phyloP scores from a whole-genome alignment of 176 grass and related monocot genomes.

The Triticum urartu region DNA sequence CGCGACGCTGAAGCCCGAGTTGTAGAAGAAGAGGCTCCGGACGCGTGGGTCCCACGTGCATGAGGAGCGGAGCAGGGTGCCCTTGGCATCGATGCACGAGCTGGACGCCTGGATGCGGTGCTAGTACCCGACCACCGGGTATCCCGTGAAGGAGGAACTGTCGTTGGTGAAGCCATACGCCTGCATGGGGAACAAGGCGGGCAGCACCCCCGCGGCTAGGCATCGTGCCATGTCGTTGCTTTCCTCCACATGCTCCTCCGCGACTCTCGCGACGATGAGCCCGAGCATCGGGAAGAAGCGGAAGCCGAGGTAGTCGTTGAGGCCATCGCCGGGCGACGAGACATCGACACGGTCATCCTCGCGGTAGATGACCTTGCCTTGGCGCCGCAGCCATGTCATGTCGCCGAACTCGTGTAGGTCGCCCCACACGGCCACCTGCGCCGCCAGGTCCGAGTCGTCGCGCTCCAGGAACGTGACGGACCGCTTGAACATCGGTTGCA shows the following conservation, averaged over 20 bases:
- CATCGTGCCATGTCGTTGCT: conserved; percentile 3
- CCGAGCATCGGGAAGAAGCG: neutral
- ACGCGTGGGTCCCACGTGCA: conserved; percentile 46
- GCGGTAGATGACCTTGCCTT: conserved; percentile 17
- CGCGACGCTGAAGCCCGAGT: neutral
- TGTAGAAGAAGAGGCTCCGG: conserved; percentile 3
- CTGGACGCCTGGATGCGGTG: conserved; percentile 33
- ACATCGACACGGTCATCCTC: neutral
- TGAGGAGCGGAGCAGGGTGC: neutral
- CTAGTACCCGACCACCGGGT: conserved; percentile 30
- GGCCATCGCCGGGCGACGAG: neutral
- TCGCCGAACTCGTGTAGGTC: neutral
- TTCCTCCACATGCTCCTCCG: neutral
- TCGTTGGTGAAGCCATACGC: neutral
- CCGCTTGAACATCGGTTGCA: conserved; percentile 23
- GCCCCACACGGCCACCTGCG: conserved; percentile 8
- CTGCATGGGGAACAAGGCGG: neutral
- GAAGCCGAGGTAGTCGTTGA: conserved; percentile 15
- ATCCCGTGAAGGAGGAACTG: neutral
- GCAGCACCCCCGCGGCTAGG: neutral
- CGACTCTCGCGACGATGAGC: neutral
- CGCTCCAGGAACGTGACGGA: neutral
- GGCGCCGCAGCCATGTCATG: neutral
- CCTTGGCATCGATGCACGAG: neutral
- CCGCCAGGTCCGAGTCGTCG: neutral